phyloP scores from a whole-genome alignment of 768 basidiomycete genomes.

The Gymnopilus junonius region DNA sequence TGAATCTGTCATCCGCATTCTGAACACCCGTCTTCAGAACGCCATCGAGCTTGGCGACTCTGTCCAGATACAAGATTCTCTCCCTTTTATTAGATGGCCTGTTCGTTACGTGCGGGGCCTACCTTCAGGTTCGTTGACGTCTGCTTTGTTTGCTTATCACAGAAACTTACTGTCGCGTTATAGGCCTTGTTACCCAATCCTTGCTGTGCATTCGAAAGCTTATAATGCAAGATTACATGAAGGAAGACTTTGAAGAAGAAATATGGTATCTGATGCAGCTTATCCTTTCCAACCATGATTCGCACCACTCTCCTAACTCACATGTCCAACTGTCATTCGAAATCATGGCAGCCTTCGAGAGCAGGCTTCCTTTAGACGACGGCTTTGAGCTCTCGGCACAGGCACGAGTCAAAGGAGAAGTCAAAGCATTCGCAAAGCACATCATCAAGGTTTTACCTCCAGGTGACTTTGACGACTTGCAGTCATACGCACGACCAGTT shows the following conservation, averaged over 20 bases:
- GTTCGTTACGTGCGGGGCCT: not conserved
- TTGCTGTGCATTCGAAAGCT: not conserved
- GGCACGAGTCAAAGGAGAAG: not conserved
- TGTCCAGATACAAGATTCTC: not conserved
- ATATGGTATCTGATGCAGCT: not conserved
- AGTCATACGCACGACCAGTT: too few species aligned
- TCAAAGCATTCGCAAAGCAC: not conserved
- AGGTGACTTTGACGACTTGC: not conserved
- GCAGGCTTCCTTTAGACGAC: too few species aligned
- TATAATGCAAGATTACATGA: not conserved
- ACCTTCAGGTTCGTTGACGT: slow-evolving; percentile 5
- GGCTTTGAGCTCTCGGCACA: too few species aligned
- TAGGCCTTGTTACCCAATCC: too few species aligned
- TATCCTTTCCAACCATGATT: not conserved
- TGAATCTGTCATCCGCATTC: slow-evolving; percentile 8
- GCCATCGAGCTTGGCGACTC: not conserved
- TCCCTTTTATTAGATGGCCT: slow-evolving; percentile 11
- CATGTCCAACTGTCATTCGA: not conserved
- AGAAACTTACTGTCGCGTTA: too few species aligned
- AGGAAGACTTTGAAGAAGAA: not conserved
- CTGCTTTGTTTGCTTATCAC: not conserved
- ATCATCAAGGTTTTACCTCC: slow-evolving; percentile 11
- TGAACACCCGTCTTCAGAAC: slow-evolving; percentile 11
- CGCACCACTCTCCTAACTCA: not conserved
- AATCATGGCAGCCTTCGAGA: too few species aligned